Base-by-base conservation (phyloP, 306 rosid genomes). In the Astragalus membranaceus region DNA sequence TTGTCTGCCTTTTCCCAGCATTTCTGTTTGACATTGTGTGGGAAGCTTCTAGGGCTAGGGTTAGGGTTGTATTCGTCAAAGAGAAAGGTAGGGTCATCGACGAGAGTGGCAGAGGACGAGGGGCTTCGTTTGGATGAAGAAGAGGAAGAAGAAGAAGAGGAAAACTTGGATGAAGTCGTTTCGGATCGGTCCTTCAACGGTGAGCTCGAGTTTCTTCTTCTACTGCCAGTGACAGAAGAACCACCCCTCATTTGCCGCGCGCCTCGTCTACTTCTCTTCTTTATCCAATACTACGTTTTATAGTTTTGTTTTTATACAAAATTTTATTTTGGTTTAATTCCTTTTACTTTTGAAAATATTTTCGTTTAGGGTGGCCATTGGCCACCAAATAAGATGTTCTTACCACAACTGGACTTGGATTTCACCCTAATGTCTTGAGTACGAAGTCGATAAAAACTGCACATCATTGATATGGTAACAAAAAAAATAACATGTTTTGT, bases 1-100 rank as follows among this genome's bases (percentile, higher is more conserved):
- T 86, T 89, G 14, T 88, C 91, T 1, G 97, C 95, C 80, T 91
- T 94, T 11, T 86, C 89, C 97, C 99, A 91, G 73, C 99, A 94
- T 77, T 81, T 81, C 75, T 91, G 90, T 78, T 88, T 91, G 48
- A 94, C 89, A 15, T 44, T 84, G 83, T 82, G 54, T 0, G 96
- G 91, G 81, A 94, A 94, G 79, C 89, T 85, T 37, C 92, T 73
- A 33, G 92, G 97, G 72, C 84, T 85, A 56, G 85, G 68, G 75
- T 64, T 60, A 74, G 80, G 30, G 55, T 65, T 16, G 84, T 66
- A 66, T 6, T 64, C 72, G 5, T 13, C 60, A 9, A 85, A 78
- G 26, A 78, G 81, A 59, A 63, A 7, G 63, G 46, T 48, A 33
- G 61, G 4, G 43, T 74, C 67, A 11, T 83, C 86, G 4, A 81